Conservation (phyloP, 2,329 filamentous ascomycete genomes). For the Cordyceps militaris region DNA sequence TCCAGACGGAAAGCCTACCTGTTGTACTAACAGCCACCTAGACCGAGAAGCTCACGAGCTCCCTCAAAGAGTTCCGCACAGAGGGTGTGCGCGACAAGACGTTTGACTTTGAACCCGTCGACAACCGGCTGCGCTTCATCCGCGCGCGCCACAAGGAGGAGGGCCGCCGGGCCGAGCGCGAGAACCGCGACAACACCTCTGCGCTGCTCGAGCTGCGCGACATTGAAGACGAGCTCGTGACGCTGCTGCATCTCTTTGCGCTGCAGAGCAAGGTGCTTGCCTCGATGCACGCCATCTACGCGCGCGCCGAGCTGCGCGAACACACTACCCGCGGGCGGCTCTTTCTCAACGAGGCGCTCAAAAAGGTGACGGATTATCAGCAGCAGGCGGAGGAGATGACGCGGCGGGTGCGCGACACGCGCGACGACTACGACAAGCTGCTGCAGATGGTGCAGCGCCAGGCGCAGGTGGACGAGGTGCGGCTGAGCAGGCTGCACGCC, state of each 20-base stretch:
- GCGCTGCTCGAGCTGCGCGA: constrained; percentile 56
- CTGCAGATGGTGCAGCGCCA: constrained; percentile 62
- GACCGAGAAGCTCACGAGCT: constrained; percentile 56
- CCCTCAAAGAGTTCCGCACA: constrained; percentile 54
- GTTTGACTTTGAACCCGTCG: constrained; percentile 31
- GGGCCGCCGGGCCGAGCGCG: constrained; percentile 41
- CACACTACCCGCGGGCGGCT: constrained; percentile 39
- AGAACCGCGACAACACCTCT: constrained; percentile 57
- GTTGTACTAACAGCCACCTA: constrained; percentile 20
- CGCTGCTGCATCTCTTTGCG: constrained; percentile 50
- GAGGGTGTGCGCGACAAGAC: constrained; percentile 46
- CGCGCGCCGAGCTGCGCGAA: constrained; percentile 32
- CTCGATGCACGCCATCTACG: constrained; percentile 39
- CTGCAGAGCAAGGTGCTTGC: constrained; percentile 45
- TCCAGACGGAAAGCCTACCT: background rate
- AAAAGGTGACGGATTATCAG: constrained; percentile 47
- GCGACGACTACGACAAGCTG: constrained; percentile 58
- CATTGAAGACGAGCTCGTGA: constrained; percentile 56
- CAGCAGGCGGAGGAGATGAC: constrained; percentile 50
- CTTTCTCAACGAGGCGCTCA: constrained; percentile 47
- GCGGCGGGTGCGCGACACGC: constrained; percentile 47
- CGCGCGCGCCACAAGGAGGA: constrained; percentile 33
- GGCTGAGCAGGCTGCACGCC: constrained; percentile 54
- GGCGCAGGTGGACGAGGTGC: constrained; percentile 59
- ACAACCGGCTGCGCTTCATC: constrained; percentile 34